Percentiles rank a stretch among this genome's conserved stretches.
These are phyloP conservation scores for Inga leiocalycina DNA, from an alignment of 306 rosid species.

Conservation along the genomic window DNA sequence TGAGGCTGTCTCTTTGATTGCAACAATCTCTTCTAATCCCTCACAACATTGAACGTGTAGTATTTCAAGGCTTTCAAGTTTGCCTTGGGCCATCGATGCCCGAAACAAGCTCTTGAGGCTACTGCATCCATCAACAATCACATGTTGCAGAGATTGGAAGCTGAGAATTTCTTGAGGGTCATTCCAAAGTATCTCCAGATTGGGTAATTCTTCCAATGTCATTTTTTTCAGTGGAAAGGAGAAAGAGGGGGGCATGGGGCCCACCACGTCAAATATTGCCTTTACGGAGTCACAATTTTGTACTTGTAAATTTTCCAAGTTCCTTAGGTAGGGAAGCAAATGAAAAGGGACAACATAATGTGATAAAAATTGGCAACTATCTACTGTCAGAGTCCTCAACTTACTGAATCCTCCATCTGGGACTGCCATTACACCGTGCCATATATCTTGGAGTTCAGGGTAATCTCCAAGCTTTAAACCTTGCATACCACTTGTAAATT, in stretches of 20 bases:
- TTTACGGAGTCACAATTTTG: not conserved
- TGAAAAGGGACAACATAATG: not conserved
- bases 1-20: not conserved
- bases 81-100: not conserved
- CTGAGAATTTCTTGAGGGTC: not conserved
- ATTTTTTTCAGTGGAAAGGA: not conserved
- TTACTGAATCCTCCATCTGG: not conserved
- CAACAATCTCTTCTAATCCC: not conserved
- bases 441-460: not conserved
- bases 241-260: not conserved
- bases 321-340: not conserved
- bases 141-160: not conserved
- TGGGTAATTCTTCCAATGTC: not conserved
- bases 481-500: not conserved
- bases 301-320: not conserved
- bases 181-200: conserved; percentile 14
- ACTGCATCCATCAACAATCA: not conserved
- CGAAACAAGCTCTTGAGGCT: conserved; percentile 14
- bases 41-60: not conserved
- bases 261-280: not conserved
- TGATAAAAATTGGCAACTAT: too few species aligned
- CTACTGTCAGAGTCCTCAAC: too few species aligned
- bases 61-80: not conserved
- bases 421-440: not conserved
- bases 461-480: not conserved